Conservation (phyloP, 1,139 yeast species). For the Pneumocystis oryctolagi region DNA sequence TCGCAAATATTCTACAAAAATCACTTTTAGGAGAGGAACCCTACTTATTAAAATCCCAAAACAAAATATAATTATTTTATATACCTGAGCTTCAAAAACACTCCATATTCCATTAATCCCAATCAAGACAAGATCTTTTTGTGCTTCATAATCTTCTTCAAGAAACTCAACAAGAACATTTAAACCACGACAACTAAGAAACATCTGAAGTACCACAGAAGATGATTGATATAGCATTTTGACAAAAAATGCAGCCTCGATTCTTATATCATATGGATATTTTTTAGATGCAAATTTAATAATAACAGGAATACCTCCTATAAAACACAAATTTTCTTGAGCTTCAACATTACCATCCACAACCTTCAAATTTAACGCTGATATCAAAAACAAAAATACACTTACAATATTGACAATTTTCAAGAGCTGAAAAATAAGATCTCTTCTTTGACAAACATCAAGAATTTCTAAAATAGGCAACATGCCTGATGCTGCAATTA, state of each 20-base stretch:
- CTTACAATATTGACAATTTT: slow-evolving; percentile 29
- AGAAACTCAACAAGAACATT: slow-evolving; percentile 37
- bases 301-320: slow-evolving; percentile 46
- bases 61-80: slow-evolving; percentile 1
- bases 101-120: slow-evolving; percentile 36
- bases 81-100: slow-evolving; percentile 31
- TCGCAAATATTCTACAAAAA: slow-evolving; percentile 39
- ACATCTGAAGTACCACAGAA: slow-evolving; percentile 33
- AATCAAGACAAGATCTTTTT: slow-evolving; percentile 34
- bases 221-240: slow-evolving; percentile 27
- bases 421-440: slow-evolving; percentile 32
- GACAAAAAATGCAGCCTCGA: slow-evolving; percentile 35
- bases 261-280: slow-evolving; percentile 28
- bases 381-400: neutral
- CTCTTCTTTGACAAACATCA: slow-evolving; percentile 25
- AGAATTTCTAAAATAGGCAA: slow-evolving; percentile 36
- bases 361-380: neutral
- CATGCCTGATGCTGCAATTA: slow-evolving; percentile 38
- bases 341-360: slow-evolving; percentile 28
- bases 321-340: slow-evolving; percentile 38
- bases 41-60: neutral
- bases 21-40: slow-evolving; percentile 32
- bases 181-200: slow-evolving; percentile 45
- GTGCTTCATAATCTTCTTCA: slow-evolving; percentile 34
- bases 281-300: slow-evolving; percentile 26